Evolutionary conservation across 2,329 filamentous ascomycete genomes (phyloP).

Genomic region (Aureobasidium sp.): DNA sequence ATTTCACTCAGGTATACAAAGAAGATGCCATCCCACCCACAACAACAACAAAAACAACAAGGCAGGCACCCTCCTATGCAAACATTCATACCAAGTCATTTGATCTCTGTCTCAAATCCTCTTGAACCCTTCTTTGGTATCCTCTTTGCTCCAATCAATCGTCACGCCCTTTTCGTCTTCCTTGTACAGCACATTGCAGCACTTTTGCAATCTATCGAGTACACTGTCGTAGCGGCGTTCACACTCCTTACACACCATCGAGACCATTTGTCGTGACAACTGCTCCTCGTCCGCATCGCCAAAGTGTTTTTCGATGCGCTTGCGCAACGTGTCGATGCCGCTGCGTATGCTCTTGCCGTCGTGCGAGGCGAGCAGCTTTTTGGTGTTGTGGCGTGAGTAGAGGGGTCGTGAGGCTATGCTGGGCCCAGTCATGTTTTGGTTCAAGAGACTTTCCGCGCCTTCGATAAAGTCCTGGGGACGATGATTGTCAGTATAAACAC

Average conservation of each 20-base stretch:
- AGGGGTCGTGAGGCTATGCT: conserved; percentile 71
- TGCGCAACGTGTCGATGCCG: conserved; percentile 82
- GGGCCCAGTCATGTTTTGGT: conserved; percentile 40
- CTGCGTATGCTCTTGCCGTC: conserved; percentile 81
- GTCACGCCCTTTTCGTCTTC: conserved; percentile 38
- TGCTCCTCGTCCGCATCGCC: conserved; percentile 71
- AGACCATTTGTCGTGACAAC: conserved; percentile 52
- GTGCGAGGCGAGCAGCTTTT: conserved; percentile 74
- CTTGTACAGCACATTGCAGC: conserved; percentile 38
- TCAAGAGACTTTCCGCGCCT: conserved; percentile 68
- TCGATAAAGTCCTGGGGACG: conserved; percentile 67
- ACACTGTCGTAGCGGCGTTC: conserved; percentile 50
- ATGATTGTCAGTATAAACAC: not conserved
- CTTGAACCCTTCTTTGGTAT: conserved; percentile 30
- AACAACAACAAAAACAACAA: not conserved
- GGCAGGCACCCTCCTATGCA: not conserved
- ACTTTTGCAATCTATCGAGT: conserved; percentile 41
- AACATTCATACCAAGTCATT: not conserved
- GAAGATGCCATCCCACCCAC: not conserved
- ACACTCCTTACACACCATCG: conserved; percentile 54
- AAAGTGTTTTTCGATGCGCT: conserved; percentile 96
- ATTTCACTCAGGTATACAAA: not conserved
- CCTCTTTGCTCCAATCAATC: conserved; percentile 31
- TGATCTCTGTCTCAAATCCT: conserved; percentile 13
- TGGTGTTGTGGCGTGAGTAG: conserved; percentile 74